Evolutionary conservation across 2,329 filamentous ascomycete species (phyloP).

Genomic region (Amesomyces nigricolor): DNA sequence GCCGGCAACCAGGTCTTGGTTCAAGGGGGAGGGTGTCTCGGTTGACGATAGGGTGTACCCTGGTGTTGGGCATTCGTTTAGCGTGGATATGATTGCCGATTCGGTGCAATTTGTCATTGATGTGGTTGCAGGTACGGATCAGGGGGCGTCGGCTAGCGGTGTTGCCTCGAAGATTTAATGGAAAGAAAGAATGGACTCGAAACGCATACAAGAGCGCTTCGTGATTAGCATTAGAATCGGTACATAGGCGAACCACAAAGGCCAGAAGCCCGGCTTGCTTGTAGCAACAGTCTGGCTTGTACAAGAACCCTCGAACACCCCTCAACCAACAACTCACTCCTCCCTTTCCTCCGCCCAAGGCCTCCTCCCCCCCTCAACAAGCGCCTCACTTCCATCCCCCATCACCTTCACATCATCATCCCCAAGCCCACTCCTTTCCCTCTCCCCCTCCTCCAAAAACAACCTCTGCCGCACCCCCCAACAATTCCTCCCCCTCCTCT

Average conservation of each 20-base stretch:
- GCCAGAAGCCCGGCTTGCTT: too few species aligned
- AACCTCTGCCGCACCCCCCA: slow-evolving; percentile 42
- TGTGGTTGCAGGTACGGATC: slow-evolving; percentile 34
- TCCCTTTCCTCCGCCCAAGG: slow-evolving; percentile 29
- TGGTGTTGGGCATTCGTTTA: slow-evolving; percentile 65
- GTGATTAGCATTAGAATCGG: too few species aligned
- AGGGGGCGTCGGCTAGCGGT: slow-evolving; percentile 18
- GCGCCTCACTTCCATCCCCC: slow-evolving; percentile 34
- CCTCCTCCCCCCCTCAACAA: slow-evolving; percentile 36
- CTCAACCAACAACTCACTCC: neutral
- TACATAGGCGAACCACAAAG: too few species aligned
- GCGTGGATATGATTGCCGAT: slow-evolving; percentile 59
- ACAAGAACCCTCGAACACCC: too few species aligned
- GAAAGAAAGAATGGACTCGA: neutral
- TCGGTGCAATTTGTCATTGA: slow-evolving; percentile 58
- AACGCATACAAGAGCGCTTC: too few species aligned
- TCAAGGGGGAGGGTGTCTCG: slow-evolving; percentile 47
- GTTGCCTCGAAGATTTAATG: slow-evolving; percentile 29
- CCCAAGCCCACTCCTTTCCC: slow-evolving; percentile 30
- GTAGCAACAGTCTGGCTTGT: too few species aligned
- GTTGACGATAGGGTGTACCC: slow-evolving; percentile 64
- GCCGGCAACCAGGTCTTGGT: slow-evolving; percentile 47
- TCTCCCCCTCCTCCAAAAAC: slow-evolving; percentile 36
- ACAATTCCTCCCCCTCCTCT: slow-evolving; percentile 46
- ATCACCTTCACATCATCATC: slow-evolving; percentile 31